Base-by-base conservation (phyloP, 2,329 filamentous ascomycete species). In the Chaetomium globosum region DNA sequence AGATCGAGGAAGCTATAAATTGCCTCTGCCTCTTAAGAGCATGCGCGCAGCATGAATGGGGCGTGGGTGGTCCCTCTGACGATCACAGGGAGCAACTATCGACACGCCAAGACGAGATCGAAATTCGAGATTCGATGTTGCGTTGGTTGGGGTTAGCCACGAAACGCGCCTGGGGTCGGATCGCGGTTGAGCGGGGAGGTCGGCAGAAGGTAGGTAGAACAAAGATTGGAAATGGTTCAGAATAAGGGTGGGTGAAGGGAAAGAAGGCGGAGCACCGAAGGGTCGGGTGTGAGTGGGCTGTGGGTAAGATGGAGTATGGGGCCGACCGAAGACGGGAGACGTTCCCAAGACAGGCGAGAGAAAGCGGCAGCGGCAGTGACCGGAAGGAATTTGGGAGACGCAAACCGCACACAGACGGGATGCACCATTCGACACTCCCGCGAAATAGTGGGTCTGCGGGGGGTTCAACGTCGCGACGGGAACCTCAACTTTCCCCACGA, bases 301-400 rank as follows among this genome's bases (percentile, higher is more conserved):
- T 63, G 66, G 62, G 69, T 61, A 65, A 59, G 56, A 64, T 56
- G 61, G 66, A 61, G 63, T 60, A 68, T 69, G 69, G 66, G 67
- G 61, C 53, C 60, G 57, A 66, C 63, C 65, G 64, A 61, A 67
- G 65, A 70, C 67, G 65, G 68, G 65, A 69, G 63, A 59, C 59
- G 39, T 54, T 49, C 61, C 54, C 28, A 33, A n/a, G 33, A 63
- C 65, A 63, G 56, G 64, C 63, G 59, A 64, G 64, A 62, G 51
- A 69, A 66, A 63, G 67, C 69, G 70, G 69, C 63, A 69, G 67
- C 65, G 62, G 62, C 65, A 67, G 62, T 46, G 62, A 65, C 67
- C 70, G 69, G 70, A 62, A 68, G 61, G 67, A 65, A 65, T 67
- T 68, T 68, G 63, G 66, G 67, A 68, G 68, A 65, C 68, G 68